Percentiles rank a stretch among this genome's conserved stretches.
These are phyloP conservation scores for Helotiales sp. DNA, from an alignment of 2,329 filamentous ascomycete species.

Conservation along the genomic window DNA sequence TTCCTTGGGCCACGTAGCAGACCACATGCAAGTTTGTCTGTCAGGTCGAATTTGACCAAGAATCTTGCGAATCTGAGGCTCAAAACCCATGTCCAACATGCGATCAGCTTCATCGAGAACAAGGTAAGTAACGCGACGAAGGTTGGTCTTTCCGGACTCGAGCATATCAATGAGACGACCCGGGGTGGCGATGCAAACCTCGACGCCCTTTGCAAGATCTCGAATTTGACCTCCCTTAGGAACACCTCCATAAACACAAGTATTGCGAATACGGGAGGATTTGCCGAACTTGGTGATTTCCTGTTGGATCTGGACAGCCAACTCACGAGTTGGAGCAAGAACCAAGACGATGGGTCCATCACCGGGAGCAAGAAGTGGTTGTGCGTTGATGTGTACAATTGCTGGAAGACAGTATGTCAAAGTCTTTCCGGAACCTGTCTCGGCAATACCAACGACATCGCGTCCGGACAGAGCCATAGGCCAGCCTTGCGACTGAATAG, in stretches of 20 bases:
- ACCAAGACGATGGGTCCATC: conserved; percentile 97
- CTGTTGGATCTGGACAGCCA: conserved; percentile 97
- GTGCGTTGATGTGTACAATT: conserved; percentile 99
- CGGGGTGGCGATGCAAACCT: conserved; percentile 97
- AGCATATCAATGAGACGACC: conserved; percentile 99
- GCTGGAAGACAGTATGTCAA: conserved; percentile 96
- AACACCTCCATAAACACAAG: conserved; percentile 98
- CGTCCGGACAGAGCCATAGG: conserved; percentile 98
- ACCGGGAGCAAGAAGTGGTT: conserved; percentile 90
- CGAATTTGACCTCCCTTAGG: conserved; percentile 97
- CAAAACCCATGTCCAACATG: conserved; percentile 99
- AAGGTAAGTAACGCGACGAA: conserved; percentile 95
- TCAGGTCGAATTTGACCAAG: conserved; percentile 96
- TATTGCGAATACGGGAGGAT: conserved; percentile 97
- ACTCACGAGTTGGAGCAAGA: conserved; percentile 92
- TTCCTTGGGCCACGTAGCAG: conserved; percentile 98
- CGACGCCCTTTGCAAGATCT: conserved; percentile 90
- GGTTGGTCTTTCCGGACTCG: conserved; percentile 95
- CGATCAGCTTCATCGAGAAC: conserved; percentile 98
- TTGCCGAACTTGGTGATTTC: conserved; percentile 99
- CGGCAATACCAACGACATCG: conserved; percentile 97
- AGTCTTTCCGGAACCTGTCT: conserved; percentile 99
- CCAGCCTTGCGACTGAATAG: conserved; percentile 98
- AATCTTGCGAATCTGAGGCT: conserved; percentile 99
- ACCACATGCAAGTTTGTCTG: conserved; percentile 99